Conservation (phyloP, 2,329 filamentous ascomycete genomes). For the Trichophaea hybrida region DNA sequence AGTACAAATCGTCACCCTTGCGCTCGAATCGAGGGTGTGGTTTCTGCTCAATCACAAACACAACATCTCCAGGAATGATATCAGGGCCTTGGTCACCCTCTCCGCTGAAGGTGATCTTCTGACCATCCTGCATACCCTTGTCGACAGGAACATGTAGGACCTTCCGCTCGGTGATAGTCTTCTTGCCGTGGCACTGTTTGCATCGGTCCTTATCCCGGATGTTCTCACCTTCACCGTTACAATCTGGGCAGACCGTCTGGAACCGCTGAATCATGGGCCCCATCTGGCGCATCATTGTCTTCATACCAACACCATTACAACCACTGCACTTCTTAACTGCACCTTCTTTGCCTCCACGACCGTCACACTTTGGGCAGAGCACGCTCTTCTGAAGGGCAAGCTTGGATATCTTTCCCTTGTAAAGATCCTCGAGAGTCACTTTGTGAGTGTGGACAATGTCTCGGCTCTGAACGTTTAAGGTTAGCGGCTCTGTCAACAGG, state of each 20-base stretch:
- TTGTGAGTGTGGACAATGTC: constrained; percentile 98
- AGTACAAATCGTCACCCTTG: constrained; percentile 91
- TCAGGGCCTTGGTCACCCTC: constrained; percentile 94
- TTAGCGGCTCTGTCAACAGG: constrained; percentile 4
- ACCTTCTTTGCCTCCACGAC: constrained; percentile 89
- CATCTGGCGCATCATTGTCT: constrained; percentile 99
- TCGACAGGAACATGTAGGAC: constrained; percentile 97
- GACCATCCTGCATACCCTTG: constrained; percentile 79
- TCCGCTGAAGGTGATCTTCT: constrained; percentile 92
- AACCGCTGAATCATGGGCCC: constrained; percentile 99
- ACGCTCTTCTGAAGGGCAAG: constrained; percentile 93
- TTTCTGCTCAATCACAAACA: constrained; percentile 99
- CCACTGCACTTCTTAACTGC: constrained; percentile 85
- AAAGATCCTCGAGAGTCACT: constrained; percentile 93
- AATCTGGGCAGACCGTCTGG: constrained; percentile 97
- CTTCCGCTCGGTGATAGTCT: constrained; percentile 94
- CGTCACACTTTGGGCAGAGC: constrained; percentile 89
- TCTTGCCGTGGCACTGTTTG: constrained; percentile 94
- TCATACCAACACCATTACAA: constrained; percentile 92
- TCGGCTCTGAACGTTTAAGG: constrained; percentile 49
- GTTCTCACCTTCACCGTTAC: constrained; percentile 90
- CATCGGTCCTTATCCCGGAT: constrained; percentile 96
- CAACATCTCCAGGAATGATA: constrained; percentile 84
- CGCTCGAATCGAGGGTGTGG: constrained; percentile 90
- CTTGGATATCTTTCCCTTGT: constrained; percentile 95